Base-by-base conservation (phyloP, 192 early-diverging fungal genomes). In the Coemansia brasiliensis region DNA sequence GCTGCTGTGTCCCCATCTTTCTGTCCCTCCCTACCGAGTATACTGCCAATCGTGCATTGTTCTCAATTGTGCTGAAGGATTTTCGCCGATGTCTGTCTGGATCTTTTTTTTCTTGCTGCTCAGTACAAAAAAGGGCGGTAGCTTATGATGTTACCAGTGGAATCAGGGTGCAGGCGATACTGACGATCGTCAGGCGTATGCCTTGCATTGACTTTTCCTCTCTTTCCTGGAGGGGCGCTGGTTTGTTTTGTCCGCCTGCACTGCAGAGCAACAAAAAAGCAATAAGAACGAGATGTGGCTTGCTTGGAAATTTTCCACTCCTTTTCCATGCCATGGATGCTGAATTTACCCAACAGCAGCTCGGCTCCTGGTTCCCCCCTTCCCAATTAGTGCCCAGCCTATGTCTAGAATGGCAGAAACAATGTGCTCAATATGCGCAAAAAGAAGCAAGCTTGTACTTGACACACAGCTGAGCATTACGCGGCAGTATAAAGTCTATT, bases 161-260 rank as follows among this genome's bases (percentile, higher is more conserved):
- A n/a, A n/a, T 35, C 6, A 35, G 32, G 32, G 32, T 35, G 32
- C 32, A 35, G 32, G 26, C 32, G 49, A 17, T 32, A 32, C 49
- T 51, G 49, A 25, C 24, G 24, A 29, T 50, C 48, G 24, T 7
- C 9, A 13, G 51, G 27, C 24, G 26, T 37, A n/a, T 18, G 26
- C 24, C 39, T 39, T 44, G 55, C 55, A 57, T 57, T 57, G 49
- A 51, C 42, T 41, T 57, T 25, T 39, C 20, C 10, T 1, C 16
- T 50, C 22, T 27, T 26, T 29, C n/a, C 17, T 52, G 21, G 3
- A 10, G 37, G 9, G 4, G 37, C 1, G 24, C 22, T 50, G n/a
- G 15, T 50, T 50, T 24, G 8, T 50, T 27, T 50, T 50, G 48
- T 24, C 48, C 21, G 48, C 24, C 22, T 21, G 9, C 46, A 49